Conservation (phyloP, 306 rosid species). For the Lupinus albus region DNA sequence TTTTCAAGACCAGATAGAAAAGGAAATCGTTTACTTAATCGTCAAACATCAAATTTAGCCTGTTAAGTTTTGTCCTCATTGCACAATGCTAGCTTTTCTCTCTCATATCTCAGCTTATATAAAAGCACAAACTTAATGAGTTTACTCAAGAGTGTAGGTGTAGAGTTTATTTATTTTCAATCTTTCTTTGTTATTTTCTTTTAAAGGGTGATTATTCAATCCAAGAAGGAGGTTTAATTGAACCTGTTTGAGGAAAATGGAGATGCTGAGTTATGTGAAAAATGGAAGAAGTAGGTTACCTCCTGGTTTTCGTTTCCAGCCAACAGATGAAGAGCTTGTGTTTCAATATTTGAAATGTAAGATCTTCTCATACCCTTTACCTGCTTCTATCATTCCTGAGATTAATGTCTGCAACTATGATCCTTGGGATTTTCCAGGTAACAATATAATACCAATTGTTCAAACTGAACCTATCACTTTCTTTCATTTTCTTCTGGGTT, state of each 20-base stretch:
- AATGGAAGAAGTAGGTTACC: conserved; percentile 75
- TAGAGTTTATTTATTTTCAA: neutral
- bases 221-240: neutral
- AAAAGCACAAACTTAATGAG: conserved; percentile 6
- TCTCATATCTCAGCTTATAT: conserved; percentile 35
- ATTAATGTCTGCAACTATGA: conserved; percentile 66
- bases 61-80: conserved; percentile 43
- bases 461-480: neutral
- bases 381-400: conserved; percentile 83
- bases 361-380: conserved; percentile 70
- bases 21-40: conserved; percentile 32
- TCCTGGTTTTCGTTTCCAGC: conserved; percentile 95
- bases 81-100: conserved; percentile 22
- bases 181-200: neutral
- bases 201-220: neutral
- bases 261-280: conserved; percentile 55
- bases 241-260: conserved; percentile 37
- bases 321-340: conserved; percentile 90
- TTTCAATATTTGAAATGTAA: conserved; percentile 80
- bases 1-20: conserved; percentile 25
- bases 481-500: neutral
- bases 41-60: conserved; percentile 47
- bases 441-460: neutral
- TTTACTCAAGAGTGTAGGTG: neutral
- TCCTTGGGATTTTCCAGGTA: conserved; percentile 96